These are phyloP conservation scores for Septoria petroselini DNA, from an alignment of 2,329 filamentous ascomycete species.

Conservation along the genomic window DNA sequence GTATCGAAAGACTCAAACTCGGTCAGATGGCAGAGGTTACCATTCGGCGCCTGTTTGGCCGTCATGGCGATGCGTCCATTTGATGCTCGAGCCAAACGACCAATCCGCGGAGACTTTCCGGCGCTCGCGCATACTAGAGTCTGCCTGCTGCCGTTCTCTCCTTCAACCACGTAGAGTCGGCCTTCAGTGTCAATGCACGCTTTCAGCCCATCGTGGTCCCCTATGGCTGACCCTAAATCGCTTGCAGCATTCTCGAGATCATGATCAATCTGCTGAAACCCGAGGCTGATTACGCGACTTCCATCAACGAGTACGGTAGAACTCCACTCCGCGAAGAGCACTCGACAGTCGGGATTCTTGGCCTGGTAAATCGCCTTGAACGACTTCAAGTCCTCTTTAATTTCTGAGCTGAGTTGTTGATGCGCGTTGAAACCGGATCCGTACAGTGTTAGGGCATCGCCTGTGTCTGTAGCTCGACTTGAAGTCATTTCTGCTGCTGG, in stretches of 20 bases:
- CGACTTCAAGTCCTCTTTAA: constrained; percentile 22
- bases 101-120: constrained; percentile 25
- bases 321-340: constrained; percentile 38
- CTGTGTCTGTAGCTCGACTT: too few relatives aligned
- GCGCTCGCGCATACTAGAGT: constrained; percentile 9
- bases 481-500: too few relatives aligned
- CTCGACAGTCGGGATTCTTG: neutral
- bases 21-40: constrained; percentile 28
- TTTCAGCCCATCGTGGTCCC: constrained; percentile 36
- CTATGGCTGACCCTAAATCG: constrained; percentile 24
- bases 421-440: constrained; percentile 36
- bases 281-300: constrained; percentile 17
- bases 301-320: constrained; percentile 27
- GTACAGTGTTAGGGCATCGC: neutral
- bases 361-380: constrained; percentile 13
- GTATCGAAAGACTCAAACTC: constrained; percentile 31
- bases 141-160: neutral
- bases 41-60: constrained; percentile 31
- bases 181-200: constrained; percentile 32
- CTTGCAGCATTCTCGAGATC: constrained; percentile 6
- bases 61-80: constrained; percentile 34
- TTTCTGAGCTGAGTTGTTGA: constrained; percentile 25
- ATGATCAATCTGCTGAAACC: constrained; percentile 21
- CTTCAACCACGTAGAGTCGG: constrained; percentile 24
- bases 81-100: constrained; percentile 30